Evolutionary conservation across 371 early-diverging fungal species (phyloP).

Genomic region (Amoeboaphelidium protococcarum): DNA sequence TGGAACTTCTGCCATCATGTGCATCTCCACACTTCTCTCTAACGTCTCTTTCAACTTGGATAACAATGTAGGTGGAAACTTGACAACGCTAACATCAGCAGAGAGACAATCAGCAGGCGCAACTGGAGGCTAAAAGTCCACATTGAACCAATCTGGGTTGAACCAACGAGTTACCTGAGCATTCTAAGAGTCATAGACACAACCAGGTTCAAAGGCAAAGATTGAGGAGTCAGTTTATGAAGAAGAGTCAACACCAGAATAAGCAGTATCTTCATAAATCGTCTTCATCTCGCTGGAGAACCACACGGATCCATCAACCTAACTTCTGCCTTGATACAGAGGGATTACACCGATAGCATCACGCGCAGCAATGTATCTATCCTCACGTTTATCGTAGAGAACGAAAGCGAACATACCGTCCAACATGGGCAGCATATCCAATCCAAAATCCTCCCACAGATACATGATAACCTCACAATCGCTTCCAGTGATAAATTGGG

Average conservation of each 20-base stretch:
- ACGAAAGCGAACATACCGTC: conserved; percentile 91
- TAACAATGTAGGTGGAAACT: conserved; percentile 23
- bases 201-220: conserved; percentile 82
- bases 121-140: conserved; percentile 14
- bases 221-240: too few relatives aligned
- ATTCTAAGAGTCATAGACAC: conserved; percentile 49
- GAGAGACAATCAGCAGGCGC: conserved; percentile 6
- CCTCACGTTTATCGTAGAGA: conserved; percentile 54
- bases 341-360: conserved; percentile 94
- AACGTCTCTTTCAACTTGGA: conserved; percentile 41
- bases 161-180: conserved; percentile 54
- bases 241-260: too few relatives aligned
- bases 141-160: conserved; percentile 65
- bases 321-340: conserved; percentile 70
- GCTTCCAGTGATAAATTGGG: conserved; percentile 65
- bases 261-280: conserved; percentile 63
- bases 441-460: conserved; percentile 63
- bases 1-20: conserved; percentile 87
- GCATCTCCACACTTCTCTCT: conserved; percentile 63
- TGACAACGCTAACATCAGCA: too few relatives aligned
- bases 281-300: conserved; percentile 82
- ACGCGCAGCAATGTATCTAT: conserved; percentile 55
- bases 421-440: conserved; percentile 41
- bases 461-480: conserved; percentile 89
- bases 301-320: conserved; percentile 58